These are phyloP conservation scores for Austroboletus niveus DNA, from an alignment of 1,284 basidiomycete species.

Conservation along the genomic window DNA sequence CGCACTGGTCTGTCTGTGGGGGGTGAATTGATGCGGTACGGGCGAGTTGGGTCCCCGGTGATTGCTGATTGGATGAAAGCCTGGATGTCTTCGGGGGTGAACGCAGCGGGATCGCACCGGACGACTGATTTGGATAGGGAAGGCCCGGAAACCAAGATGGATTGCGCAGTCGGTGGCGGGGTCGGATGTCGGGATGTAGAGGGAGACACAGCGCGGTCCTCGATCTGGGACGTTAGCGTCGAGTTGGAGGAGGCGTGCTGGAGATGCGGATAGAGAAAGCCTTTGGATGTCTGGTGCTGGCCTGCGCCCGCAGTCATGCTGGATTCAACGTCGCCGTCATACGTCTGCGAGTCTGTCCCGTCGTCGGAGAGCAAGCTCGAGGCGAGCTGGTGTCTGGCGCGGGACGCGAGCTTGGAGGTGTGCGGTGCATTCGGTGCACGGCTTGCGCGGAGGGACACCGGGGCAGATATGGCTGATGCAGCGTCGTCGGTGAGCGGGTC, in stretches of 20 bases:
- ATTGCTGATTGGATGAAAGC: constrained; percentile 66
- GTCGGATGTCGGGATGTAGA: constrained; percentile 27
- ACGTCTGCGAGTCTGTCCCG: constrained; percentile 79
- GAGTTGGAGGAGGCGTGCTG: constrained; percentile 48
- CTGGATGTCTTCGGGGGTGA: constrained; percentile 73
- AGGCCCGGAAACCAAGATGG: constrained; percentile 36
- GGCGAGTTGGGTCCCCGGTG: constrained; percentile 57
- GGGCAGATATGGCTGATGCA: constrained; percentile 50
- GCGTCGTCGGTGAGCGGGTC: constrained; percentile 76
- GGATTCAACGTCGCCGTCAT: constrained; percentile 88
- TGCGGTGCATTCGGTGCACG: constrained; percentile 30
- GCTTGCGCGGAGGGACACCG: constrained; percentile 31
- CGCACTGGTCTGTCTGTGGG: constrained; percentile 80
- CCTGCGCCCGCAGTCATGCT: constrained; percentile 59
- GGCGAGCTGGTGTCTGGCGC: constrained; percentile 53
- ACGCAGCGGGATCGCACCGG: constrained; percentile 61
- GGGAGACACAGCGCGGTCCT: constrained; percentile 29
- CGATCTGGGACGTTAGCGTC: constrained; percentile 48
- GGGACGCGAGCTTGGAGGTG: constrained; percentile 24
- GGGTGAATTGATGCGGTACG: constrained; percentile 85
- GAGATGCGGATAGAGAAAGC: constrained; percentile 31
- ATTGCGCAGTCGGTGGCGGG: constrained; percentile 22
- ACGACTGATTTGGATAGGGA: constrained; percentile 41
- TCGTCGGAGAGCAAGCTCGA: constrained; percentile 62
- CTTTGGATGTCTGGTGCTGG: constrained; percentile 34